phyloP scores from a whole-genome alignment of 2,329 filamentous ascomycete genomes.

The Ascochyta pisi region DNA sequence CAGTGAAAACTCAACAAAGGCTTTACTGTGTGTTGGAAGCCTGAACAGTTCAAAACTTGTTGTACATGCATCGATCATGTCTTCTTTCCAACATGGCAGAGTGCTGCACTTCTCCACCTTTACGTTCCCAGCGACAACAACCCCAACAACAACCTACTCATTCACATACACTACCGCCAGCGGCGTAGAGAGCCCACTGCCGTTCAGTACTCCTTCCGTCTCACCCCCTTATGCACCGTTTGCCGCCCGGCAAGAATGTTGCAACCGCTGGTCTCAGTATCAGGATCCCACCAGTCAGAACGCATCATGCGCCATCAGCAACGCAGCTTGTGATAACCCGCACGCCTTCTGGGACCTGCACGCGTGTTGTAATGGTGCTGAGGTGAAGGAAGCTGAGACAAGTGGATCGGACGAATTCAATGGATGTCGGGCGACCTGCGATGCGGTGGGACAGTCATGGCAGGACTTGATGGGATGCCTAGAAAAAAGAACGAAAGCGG shows the following conservation, averaged over 20 bases:
- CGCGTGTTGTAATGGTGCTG: not conserved
- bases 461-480: not conserved
- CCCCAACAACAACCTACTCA: too few relatives aligned
- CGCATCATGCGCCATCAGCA: not conserved
- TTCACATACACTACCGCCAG: too few relatives aligned
- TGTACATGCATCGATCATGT: too few relatives aligned
- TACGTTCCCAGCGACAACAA: too few relatives aligned
- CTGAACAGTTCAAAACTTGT: too few relatives aligned
- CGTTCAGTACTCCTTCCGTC: not conserved
- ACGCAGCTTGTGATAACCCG: not conserved
- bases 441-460: not conserved
- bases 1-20: too few relatives aligned
- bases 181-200: not conserved
- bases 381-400: not conserved
- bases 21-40: too few relatives aligned
- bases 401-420: not conserved
- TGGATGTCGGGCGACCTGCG: not conserved
- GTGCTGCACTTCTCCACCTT: too few relatives aligned
- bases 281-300: not conserved
- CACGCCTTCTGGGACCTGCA: not conserved
- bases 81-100: too few relatives aligned
- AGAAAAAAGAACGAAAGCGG: not conserved
- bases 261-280: not conserved
- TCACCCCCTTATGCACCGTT: not conserved
- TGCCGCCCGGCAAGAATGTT: not conserved